Evolutionary conservation across 192 early-diverging fungal species (phyloP), one percentile per base, ranked within the genome.

Genomic region (Spinellus fusiger): DNA sequence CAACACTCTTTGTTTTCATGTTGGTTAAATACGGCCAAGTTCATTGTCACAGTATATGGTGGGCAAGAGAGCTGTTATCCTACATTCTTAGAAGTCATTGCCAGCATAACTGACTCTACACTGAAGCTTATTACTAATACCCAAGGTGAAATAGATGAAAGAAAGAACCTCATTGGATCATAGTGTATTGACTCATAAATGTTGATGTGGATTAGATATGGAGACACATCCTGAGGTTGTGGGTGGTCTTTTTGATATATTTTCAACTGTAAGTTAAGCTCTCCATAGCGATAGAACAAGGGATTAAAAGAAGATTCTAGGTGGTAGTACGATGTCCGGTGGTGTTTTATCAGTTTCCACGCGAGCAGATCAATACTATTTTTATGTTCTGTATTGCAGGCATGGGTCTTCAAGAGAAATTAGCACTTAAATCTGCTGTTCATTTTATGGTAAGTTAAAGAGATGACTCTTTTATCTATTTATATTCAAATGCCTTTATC

Each of bases 141-240:
- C 27, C 40, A 72, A 61, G 74, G 76, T 78, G 73, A 16, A 59
- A 22, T 34, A 4, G 15, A 48, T n/a, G n/a, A n/a, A n/a, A n/a
- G n/a, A n/a, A n/a, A n/a, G n/a, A n/a, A n/a, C n/a, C n/a, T n/a
- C n/a, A n/a, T n/a, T n/a, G n/a, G n/a, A n/a, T n/a, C n/a, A n/a
- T n/a, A 46, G 27, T n/a, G 38, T 48, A 48, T 0, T 4, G 18
- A 52, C 15, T 10, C 44, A 37, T 10, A 56, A 23, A 62, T 26
- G 2, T 25, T 7, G 10, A n/a, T 46, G 4, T 32, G 32, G 51
- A 50, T 65, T 70, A 83, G 81, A 70, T 23, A 80, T 83, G 75
- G 81, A 83, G 44, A 56, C 77, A 38, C 40, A 70, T 12, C 81
- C 81, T 3, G 81, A 83, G 52, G 59, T 79, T 22, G 69, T 79